A percentile compares a stretch with the other conserved stretches of the same genome.
Evolutionary conservation across 345 rosid genomes (phyloP).

Genomic region (Capsella bursapastoris): DNA sequence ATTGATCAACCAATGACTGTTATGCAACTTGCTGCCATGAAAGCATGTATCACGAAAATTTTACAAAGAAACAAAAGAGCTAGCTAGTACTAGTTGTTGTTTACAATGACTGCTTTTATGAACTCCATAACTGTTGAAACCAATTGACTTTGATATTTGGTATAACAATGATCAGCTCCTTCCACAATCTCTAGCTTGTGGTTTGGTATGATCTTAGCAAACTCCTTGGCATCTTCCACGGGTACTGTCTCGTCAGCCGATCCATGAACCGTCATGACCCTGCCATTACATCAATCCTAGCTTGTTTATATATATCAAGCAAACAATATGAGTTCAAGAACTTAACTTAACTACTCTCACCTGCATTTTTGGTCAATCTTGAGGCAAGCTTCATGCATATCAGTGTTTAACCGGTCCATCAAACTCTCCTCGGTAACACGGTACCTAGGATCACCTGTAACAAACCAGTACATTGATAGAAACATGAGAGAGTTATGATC

Average conservation of each 20-base stretch:
- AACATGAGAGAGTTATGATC: background rate
- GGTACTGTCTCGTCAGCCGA: constrained; percentile 62
- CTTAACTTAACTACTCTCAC: constrained; percentile 36
- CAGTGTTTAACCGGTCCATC: constrained; percentile 70
- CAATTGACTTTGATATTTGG: constrained; percentile 60
- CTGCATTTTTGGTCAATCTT: constrained; percentile 73
- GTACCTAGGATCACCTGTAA: constrained; percentile 53
- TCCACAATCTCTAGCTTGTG: constrained; percentile 62
- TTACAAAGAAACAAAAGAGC: too few species aligned
- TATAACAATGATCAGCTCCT: constrained; percentile 73
- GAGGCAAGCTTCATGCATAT: constrained; percentile 70
- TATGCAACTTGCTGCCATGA: too few species aligned
- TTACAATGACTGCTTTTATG: constrained; percentile 39
- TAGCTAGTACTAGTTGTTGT: too few species aligned
- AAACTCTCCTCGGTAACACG: constrained; percentile 69
- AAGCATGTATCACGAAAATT: too few species aligned
- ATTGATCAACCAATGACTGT: too few species aligned
- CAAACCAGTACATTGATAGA: background rate
- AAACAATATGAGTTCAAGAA: background rate
- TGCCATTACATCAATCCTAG: constrained; percentile 19
- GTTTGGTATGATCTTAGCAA: constrained; percentile 72
- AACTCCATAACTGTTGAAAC: constrained; percentile 58
- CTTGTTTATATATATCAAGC: background rate
- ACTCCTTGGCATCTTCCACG: constrained; percentile 65
- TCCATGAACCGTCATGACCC: constrained; percentile 87